A percentile compares a stretch with the other conserved stretches of the same genome.
Conservation (phyloP, 139 green algal species). For the Haematococcus sp. region DNA sequence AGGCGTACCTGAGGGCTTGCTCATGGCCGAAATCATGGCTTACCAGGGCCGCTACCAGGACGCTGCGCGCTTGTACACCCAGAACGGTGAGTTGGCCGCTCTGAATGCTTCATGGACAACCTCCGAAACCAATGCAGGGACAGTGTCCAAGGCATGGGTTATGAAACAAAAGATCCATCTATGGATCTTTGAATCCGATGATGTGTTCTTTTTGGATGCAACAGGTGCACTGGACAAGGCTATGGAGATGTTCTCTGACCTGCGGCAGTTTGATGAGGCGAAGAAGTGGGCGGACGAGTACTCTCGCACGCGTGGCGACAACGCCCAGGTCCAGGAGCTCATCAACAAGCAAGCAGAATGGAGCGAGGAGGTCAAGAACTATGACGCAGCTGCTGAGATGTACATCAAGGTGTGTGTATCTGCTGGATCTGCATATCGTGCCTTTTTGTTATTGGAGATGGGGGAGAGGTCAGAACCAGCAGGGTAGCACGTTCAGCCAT, state of each 20-base stretch:
- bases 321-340: constrained; percentile 54
- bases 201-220: neutral
- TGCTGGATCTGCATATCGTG: no score
- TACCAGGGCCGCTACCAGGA: constrained; percentile 72
- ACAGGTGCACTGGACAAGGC: constrained; percentile 49
- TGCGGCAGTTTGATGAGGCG: constrained; percentile 80
- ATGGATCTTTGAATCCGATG: no score
- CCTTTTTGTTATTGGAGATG: neutral
- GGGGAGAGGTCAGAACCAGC: neutral
- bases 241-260: constrained; percentile 81
- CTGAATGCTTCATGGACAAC: no score
- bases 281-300: constrained; percentile 75
- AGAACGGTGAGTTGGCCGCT: constrained; percentile 24
- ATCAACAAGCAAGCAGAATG: constrained; percentile 79
- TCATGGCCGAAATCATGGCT: constrained; percentile 69
- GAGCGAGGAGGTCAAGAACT: constrained; percentile 79
- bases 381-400: constrained; percentile 75
- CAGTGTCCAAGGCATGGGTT: no score
- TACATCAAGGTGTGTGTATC: constrained; percentile 77
- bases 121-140: no score
- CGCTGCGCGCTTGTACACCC: constrained; percentile 65
- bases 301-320: constrained; percentile 38
- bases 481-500: no score
- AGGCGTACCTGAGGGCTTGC: constrained; percentile 39
- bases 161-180: no score